Conservation (phyloP, 768 basidiomycete species). For the Tricholoma hemisulphureum region DNA sequence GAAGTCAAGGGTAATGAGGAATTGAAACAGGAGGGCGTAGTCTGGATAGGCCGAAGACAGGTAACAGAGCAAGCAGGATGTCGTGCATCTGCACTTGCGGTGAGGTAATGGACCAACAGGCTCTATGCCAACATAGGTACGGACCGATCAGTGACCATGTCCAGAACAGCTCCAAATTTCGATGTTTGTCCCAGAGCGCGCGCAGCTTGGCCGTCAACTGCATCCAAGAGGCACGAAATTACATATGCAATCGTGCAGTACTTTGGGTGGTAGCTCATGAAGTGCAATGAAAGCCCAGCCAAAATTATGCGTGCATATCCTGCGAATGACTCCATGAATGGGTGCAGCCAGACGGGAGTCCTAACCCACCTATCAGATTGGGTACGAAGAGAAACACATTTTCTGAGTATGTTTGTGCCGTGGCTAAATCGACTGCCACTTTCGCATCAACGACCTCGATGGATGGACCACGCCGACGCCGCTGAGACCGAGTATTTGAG, state of each 20-base stretch:
- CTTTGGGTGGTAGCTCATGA: slow-evolving; percentile 94
- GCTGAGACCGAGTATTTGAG: slow-evolving; percentile 26
- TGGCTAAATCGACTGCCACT: slow-evolving; percentile 83
- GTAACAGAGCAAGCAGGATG: slow-evolving; percentile 92
- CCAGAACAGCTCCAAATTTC: slow-evolving; percentile 95
- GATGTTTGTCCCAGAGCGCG: slow-evolving; percentile 85
- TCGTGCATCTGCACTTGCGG: slow-evolving; percentile 73
- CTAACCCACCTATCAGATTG: slow-evolving; percentile 83
- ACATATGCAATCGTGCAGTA: slow-evolving; percentile 88
- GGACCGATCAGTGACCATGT: slow-evolving; percentile 99
- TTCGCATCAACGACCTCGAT: slow-evolving; percentile 80
- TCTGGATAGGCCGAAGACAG: slow-evolving; percentile 85
- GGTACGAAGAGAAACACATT: slow-evolving; percentile 98
- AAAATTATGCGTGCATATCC: slow-evolving; percentile 91
- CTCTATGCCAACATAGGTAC: slow-evolving; percentile 23
- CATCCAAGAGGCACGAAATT: slow-evolving; percentile 90
- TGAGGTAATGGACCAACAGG: neutral
- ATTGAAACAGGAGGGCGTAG: slow-evolving; percentile 86
- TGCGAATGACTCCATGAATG: slow-evolving; percentile 28
- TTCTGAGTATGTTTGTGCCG: slow-evolving; percentile 83
- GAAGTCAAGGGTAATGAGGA: slow-evolving; percentile 96
- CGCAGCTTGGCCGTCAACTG: slow-evolving; percentile 92
- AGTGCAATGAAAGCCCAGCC: slow-evolving; percentile 84
- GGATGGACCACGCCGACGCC: slow-evolving; percentile 49
- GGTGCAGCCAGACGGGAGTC: slow-evolving; percentile 2